phyloP scores from a whole-genome alignment of 2,329 filamentous ascomycete species.

The Cladorrhinum sp. region DNA sequence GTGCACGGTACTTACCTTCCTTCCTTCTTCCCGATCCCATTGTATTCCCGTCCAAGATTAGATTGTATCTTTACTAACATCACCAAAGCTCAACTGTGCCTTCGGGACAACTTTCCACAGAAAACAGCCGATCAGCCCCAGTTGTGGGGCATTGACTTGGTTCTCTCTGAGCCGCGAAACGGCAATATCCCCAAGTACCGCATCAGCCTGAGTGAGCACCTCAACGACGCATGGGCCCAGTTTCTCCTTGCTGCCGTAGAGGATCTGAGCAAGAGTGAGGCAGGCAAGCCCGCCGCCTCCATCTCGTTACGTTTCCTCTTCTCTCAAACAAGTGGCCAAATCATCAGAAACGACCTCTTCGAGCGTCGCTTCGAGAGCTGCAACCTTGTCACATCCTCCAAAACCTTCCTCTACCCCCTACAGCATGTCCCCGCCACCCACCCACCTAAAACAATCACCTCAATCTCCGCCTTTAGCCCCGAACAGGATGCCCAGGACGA shows the following conservation, averaged over 20 bases:
- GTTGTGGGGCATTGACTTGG: conserved; percentile 1
- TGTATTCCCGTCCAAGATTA: too few relatives aligned
- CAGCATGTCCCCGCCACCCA: background rate
- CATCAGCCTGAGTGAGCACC: background rate
- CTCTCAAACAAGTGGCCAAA: conserved; percentile 6
- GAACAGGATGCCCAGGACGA: too few relatives aligned
- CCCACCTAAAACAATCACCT: background rate
- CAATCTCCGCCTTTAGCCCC: conserved; percentile 1
- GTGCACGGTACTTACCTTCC: conserved; percentile 2
- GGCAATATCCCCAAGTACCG: background rate
- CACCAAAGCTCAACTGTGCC: background rate
- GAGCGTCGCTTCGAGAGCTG: conserved; percentile 12
- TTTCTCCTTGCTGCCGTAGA: background rate
- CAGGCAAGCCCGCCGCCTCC: background rate
- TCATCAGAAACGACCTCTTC: conserved; percentile 14
- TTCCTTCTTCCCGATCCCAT: background rate
- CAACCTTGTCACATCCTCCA: conserved; percentile 1
- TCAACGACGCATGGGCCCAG: background rate
- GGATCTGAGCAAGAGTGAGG: background rate
- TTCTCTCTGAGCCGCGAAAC: background rate
- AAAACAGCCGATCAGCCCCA: background rate
- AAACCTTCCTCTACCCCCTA: conserved; percentile 13
- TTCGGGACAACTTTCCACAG: background rate
- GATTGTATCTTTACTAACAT: background rate
- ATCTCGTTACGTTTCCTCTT: conserved; percentile 11